Evolutionary conservation across 306 rosid species (phyloP), one percentile per base, ranked within the genome.

Genomic region (Oxytropis ochrocephala): DNA sequence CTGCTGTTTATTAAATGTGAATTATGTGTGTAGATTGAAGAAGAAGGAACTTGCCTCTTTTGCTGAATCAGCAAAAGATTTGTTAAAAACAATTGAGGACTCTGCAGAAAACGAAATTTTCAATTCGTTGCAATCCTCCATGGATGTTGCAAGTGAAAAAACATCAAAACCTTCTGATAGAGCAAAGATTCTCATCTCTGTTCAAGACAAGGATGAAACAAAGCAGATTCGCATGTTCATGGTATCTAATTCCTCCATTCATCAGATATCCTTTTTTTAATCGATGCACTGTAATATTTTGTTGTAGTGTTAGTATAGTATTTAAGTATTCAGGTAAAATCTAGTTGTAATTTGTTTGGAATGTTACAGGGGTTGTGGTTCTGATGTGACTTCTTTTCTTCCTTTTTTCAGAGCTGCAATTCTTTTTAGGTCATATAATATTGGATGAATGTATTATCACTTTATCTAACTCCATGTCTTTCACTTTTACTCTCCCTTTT

Each of bases 191-290:
- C 77, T 94, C 68, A 78, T 94, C 76, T 85, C 91, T 53, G 57
- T 94, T 32, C 97, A 89, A 55, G 96, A 83, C 71, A 91, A 85
- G 84, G 87, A 83, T 36, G 96, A 77, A 36, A 58, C 11, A 8
- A 91, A 85, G 82, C 97, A 88, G 58, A 75, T 85, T 81, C 95
- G 96, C 14, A 53, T 94, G 59, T 94, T 70, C 74, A 69, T 62
- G 92, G 99, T 94, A 86, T 83, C 62, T 72, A 48, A 56, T 46
- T 73, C 38, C 13, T 54, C 73, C 36, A 21, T 41, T 76, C 36
- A 21, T 41, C 48, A 3, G 63, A 56, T 58, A 36, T 64, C 47
- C 54, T 48, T 11, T 11, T 30, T 42, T 24, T 32, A 32, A 57
- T 74, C 16, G 13, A 16, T 67, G 4, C 70, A 17, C 49, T 39